Evolutionary conservation across 805 yeast genomes (phyloP).

Genomic region (Kuraishia piskuri): DNA sequence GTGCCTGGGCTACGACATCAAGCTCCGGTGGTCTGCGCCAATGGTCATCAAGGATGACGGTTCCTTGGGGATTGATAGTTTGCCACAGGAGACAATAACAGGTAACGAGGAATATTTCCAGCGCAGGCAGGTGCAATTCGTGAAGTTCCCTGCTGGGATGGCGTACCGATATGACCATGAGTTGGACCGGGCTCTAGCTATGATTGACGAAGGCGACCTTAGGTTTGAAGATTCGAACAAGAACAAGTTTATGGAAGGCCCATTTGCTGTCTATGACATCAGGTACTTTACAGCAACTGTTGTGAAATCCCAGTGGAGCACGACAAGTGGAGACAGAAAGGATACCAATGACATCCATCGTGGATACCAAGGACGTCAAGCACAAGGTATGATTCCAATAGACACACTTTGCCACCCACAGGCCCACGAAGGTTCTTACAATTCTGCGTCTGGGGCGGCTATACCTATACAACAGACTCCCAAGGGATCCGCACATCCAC

Average conservation of each 20-base stretch:
- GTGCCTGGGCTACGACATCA: slow-evolving; percentile 43
- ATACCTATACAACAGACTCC: too few relatives aligned
- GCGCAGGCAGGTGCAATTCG: slow-evolving; percentile 37
- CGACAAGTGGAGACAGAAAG: background rate
- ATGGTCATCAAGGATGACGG: slow-evolving; percentile 21
- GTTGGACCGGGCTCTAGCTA: slow-evolving; percentile 28
- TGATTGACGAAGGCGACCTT: slow-evolving; percentile 7
- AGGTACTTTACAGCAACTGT: background rate
- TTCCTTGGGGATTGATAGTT: slow-evolving; percentile 8
- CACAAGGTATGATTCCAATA: background rate
- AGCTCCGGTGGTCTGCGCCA: slow-evolving; percentile 37
- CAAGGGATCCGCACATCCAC: too few relatives aligned
- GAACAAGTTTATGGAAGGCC: slow-evolving; percentile 17
- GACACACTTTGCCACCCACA: background rate
- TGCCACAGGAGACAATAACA: slow-evolving; percentile 5
- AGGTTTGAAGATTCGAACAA: slow-evolving; percentile 13
- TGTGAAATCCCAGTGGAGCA: background rate
- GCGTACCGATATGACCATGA: slow-evolving; percentile 29
- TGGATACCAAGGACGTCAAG: background rate
- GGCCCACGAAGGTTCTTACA: background rate
- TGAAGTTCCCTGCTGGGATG: slow-evolving; percentile 27
- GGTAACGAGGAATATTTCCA: slow-evolving; percentile 19
- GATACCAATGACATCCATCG: background rate
- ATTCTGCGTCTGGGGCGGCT: too few relatives aligned
- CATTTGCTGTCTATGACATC: slow-evolving; percentile 16